These are phyloP conservation scores for Cryptosporidium meleagridis DNA, from an alignment of 169 alveolate genomes.

Conservation along the genomic window DNA sequence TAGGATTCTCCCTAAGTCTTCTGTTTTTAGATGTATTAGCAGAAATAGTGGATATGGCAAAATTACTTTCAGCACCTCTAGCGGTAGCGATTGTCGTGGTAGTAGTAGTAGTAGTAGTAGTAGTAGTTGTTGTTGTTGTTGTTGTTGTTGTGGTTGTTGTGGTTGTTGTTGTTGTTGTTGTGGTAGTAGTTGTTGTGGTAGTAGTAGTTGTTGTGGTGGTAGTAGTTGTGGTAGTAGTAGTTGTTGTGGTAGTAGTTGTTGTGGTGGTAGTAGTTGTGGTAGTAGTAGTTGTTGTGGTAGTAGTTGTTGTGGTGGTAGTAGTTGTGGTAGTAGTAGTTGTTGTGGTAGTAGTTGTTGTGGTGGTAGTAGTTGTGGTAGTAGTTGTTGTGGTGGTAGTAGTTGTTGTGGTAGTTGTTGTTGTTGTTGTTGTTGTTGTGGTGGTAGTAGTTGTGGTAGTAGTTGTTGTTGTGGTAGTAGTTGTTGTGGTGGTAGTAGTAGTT, in stretches of 20 bases:
- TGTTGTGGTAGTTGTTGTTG: constrained; percentile 29
- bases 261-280: background rate
- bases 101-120: constrained; percentile 16
- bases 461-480: background rate
- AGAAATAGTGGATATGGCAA: constrained; percentile 17
- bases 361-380: background rate
- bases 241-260: background rate
- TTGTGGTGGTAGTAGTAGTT: constrained; percentile 1
- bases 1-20: constrained; percentile 19
- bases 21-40: background rate
- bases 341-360: background rate
- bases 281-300: background rate
- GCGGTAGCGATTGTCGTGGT: too few relatives aligned
- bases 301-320: background rate
- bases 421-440: constrained; percentile 31
- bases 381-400: constrained; percentile 29
- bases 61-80: constrained; percentile 56
- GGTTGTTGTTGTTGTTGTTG: constrained; percentile 57
- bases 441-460: constrained; percentile 29
- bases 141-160: background rate
- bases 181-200: constrained; percentile 23
- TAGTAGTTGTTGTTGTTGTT: constrained; percentile 11
- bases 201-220: constrained; percentile 76
- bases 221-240: constrained; percentile 76
- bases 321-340: constrained; percentile 31